Percentiles rank a stretch among this genome's conserved stretches.
Conservation (phyloP, 2,329 filamentous ascomycete genomes). For the Penicillium sp. region DNA sequence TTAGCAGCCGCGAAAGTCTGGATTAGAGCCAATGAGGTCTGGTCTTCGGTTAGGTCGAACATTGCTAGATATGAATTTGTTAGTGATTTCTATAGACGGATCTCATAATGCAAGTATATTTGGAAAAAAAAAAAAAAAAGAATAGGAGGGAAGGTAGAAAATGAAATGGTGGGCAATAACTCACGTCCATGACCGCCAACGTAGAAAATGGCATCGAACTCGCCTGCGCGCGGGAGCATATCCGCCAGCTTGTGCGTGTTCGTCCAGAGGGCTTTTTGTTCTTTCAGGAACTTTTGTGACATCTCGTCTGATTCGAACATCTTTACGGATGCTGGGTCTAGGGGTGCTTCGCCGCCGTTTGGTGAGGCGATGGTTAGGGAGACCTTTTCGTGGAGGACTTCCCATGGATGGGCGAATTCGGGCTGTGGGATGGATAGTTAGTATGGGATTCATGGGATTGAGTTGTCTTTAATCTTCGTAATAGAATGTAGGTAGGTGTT, state of each 20-base stretch:
- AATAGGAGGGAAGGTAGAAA: too few species aligned
- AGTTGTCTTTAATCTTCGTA: too few species aligned
- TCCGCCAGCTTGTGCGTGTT: slow-evolving; percentile 58
- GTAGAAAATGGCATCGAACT: slow-evolving; percentile 64
- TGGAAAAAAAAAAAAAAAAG: not conserved
- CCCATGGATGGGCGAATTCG: slow-evolving; percentile 64
- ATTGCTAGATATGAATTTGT: slow-evolving; percentile 35
- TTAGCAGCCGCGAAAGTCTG: slow-evolving; percentile 47
- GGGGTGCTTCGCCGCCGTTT: slow-evolving; percentile 58
- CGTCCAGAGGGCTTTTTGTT: slow-evolving; percentile 60
- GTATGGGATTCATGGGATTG: not conserved
- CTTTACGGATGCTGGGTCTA: slow-evolving; percentile 59
- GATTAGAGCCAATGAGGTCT: slow-evolving; percentile 45
- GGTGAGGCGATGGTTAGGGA: slow-evolving; percentile 61
- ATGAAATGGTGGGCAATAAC: slow-evolving; percentile 24
- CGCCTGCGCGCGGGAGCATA: slow-evolving; percentile 54
- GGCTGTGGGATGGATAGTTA: slow-evolving; percentile 30
- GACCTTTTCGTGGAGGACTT: slow-evolving; percentile 54
- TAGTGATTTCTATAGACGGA: not conserved
- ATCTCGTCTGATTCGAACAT: slow-evolving; percentile 53
- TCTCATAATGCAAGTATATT: not conserved
- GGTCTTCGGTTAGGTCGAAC: slow-evolving; percentile 49
- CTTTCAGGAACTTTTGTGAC: slow-evolving; percentile 55
- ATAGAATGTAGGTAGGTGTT: not conserved
- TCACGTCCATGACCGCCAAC: slow-evolving; percentile 58